phyloP scores from a whole-genome alignment of 768 basidiomycete genomes.

The Daedalea quercina region DNA sequence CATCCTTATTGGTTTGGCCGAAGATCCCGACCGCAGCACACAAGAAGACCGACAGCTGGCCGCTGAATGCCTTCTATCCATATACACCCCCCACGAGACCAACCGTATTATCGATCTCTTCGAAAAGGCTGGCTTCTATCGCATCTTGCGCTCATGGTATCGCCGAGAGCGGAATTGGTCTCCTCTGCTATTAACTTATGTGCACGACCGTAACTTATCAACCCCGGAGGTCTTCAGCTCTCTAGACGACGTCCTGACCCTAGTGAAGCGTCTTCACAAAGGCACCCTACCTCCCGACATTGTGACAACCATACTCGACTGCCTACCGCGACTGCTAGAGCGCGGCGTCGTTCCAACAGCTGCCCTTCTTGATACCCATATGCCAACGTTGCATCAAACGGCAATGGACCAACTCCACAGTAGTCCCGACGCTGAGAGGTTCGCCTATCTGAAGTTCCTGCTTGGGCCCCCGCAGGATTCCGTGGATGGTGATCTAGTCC shows the following conservation, averaged over 20 bases:
- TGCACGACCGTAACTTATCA: conserved; percentile 65
- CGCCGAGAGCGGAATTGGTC: conserved; percentile 73
- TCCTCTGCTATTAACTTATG: conserved; percentile 61
- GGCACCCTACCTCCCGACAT: conserved; percentile 52
- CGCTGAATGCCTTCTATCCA: conserved; percentile 87
- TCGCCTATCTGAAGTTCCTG: conserved; percentile 72
- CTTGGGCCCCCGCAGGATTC: conserved; percentile 42
- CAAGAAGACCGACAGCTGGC: conserved; percentile 94
- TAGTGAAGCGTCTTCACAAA: conserved; percentile 39
- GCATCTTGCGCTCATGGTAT: conserved; percentile 81
- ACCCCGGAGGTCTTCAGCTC: conserved; percentile 57
- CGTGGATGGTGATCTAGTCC: conserved; percentile 33
- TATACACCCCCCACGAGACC: conserved; percentile 78
- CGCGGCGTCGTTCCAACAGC: conserved; percentile 64
- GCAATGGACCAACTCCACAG: conserved; percentile 49
- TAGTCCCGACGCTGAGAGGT: conserved; percentile 45
- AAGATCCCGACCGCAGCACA: conserved; percentile 68
- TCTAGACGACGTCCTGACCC: conserved; percentile 53
- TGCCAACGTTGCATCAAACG: conserved; percentile 57
- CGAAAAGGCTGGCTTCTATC: conserved; percentile 80
- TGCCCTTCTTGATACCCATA: conserved; percentile 58
- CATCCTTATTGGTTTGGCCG: conserved; percentile 72
- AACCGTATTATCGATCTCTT: conserved; percentile 65
- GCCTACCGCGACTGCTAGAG: conserved; percentile 60
- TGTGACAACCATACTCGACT: conserved; percentile 41